Conservation (phyloP, 306 rosid species). For the Vigna radiata region DNA sequence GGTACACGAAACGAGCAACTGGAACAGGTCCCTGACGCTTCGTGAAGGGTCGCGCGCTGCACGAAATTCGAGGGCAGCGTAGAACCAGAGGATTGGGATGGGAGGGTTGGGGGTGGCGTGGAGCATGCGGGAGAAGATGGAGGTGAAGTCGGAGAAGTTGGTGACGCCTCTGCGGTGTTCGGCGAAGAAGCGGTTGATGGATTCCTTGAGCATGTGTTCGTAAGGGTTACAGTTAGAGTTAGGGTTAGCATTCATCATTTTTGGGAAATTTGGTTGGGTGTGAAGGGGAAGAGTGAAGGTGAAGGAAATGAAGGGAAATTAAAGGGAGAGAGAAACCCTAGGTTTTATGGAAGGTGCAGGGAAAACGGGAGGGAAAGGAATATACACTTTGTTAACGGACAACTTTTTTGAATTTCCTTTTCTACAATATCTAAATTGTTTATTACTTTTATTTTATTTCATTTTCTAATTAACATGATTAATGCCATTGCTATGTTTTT, state of each 20-base stretch:
- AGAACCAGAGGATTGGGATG: constrained; percentile 63
- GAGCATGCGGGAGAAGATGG: constrained; percentile 64
- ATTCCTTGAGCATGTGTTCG: constrained; percentile 63
- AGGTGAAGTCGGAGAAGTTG: constrained; percentile 58
- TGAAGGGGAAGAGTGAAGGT: not conserved
- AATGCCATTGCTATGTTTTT: not conserved
- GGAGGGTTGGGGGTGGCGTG: constrained; percentile 59
- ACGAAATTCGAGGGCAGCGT: constrained; percentile 66
- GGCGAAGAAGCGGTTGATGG: constrained; percentile 61
- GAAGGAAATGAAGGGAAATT: not conserved
- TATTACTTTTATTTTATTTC: not conserved
- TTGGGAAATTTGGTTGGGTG: not conserved
- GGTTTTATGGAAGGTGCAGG: constrained; percentile 14
- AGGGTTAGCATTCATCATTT: constrained; percentile 44
- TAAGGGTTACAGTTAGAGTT: constrained; percentile 28
- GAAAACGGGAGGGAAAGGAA: constrained; percentile 41
- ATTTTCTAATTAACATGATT: not conserved
- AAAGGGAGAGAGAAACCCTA: constrained; percentile 42
- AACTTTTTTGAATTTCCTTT: constrained; percentile 44
- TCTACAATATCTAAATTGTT: not conserved
- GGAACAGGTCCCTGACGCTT: constrained; percentile 57
- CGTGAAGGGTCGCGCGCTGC: constrained; percentile 33
- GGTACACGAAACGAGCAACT: constrained; percentile 59
- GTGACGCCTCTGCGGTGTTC: constrained; percentile 60
- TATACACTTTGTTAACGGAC: constrained; percentile 49